phyloP scores from a whole-genome alignment of 352 stramenopile species.

The Phytophthora palmivora region DNA sequence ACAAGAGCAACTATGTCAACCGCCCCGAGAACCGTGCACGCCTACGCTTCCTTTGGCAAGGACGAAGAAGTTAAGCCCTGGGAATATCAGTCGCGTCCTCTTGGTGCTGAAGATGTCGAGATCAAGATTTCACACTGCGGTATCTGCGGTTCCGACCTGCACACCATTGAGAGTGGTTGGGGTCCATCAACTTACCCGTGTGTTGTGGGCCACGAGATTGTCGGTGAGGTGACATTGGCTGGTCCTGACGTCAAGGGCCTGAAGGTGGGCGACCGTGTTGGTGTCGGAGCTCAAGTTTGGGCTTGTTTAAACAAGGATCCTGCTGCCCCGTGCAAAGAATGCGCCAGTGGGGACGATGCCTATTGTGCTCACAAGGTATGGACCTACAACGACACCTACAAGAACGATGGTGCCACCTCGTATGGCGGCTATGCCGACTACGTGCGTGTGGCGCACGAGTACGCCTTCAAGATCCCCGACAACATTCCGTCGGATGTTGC shows the following conservation, averaged over 20 bases:
- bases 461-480: too few species aligned
- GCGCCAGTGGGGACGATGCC: constrained; percentile 58
- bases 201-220: constrained; percentile 68
- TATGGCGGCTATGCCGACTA: constrained; percentile 85
- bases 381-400: constrained; percentile 61
- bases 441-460: too few species aligned
- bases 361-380: constrained; percentile 57
- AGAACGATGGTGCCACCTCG: constrained; percentile 48
- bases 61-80: constrained; percentile 43
- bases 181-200: constrained; percentile 48
- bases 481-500: too few species aligned
- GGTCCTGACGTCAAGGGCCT: too few species aligned
- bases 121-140: constrained; percentile 73
- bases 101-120: constrained; percentile 56
- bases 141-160: constrained; percentile 69
- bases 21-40: too few species aligned
- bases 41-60: constrained; percentile 47
- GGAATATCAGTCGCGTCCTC: constrained; percentile 51
- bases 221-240: too few species aligned
- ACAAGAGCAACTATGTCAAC: constrained; percentile 27
- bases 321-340: constrained; percentile 61
- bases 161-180: constrained; percentile 62
- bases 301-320: constrained; percentile 69
- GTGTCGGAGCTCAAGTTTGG: constrained; percentile 80
- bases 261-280: too few species aligned